phyloP scores from a whole-genome alignment of 2,329 filamentous ascomycete genomes.

The Hypoxylon sp. region DNA sequence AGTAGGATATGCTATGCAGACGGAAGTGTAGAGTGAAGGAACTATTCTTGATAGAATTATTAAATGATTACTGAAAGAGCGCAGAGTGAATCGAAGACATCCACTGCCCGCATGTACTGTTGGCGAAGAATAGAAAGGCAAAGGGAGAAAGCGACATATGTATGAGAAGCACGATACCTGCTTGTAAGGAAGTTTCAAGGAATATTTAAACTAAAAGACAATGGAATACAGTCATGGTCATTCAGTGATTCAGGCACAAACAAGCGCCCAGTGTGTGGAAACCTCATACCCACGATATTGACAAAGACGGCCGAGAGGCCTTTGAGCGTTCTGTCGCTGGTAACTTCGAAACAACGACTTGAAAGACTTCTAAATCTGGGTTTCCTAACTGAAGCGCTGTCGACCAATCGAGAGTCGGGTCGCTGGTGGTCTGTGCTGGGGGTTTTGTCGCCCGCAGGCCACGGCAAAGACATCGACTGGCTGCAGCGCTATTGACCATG shows the following conservation, averaged over 20 bases:
- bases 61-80: constrained; percentile 32
- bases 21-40: not conserved
- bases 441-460: constrained; percentile 19
- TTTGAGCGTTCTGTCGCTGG: constrained; percentile 27
- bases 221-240: constrained; percentile 19
- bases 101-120: constrained; percentile 32
- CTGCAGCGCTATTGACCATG: not conserved
- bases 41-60: constrained; percentile 14
- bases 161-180: constrained; percentile 3
- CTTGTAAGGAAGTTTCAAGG: constrained; percentile 9
- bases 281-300: constrained; percentile 13
- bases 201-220: constrained; percentile 38
- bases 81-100: constrained; percentile 35
- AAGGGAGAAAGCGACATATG: constrained; percentile 9
- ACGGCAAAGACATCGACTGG: constrained; percentile 31
- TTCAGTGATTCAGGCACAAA: constrained; percentile 31
- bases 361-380: constrained; percentile 40
- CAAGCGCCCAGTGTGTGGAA: constrained; percentile 33
- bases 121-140: constrained; percentile 11
- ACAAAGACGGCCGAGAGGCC: constrained; percentile 32
- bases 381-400: constrained; percentile 35
- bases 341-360: constrained; percentile 38
- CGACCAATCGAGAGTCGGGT: constrained; percentile 31
- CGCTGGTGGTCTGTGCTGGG: constrained; percentile 27
- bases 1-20: constrained; percentile 1